phyloP scores from a whole-genome alignment of 257 asterid species.

The Solanum appendiculatum region DNA sequence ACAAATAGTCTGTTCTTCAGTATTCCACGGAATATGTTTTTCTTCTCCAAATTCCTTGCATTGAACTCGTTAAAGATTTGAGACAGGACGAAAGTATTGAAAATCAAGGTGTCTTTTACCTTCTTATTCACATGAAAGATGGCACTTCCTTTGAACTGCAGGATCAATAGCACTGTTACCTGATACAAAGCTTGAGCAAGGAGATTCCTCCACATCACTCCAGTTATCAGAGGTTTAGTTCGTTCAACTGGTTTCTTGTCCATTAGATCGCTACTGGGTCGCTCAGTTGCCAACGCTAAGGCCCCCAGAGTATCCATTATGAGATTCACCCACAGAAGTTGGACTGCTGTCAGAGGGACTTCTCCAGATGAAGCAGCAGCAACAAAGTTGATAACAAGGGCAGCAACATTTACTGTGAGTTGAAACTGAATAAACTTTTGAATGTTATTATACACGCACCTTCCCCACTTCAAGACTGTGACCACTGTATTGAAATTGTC shows the following conservation, averaged over 20 bases:
- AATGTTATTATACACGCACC: slow-evolving; percentile 14
- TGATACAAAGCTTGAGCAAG: slow-evolving; percentile 27
- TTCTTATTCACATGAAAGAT: slow-evolving; percentile 6
- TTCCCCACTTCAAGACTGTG: slow-evolving; percentile 14
- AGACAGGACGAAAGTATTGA: slow-evolving; percentile 47
- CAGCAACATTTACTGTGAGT: slow-evolving; percentile 18
- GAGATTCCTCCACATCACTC: slow-evolving; percentile 37
- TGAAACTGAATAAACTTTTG: slow-evolving; percentile 19
- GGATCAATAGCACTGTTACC: slow-evolving; percentile 7
- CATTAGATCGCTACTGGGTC: slow-evolving; percentile 22
- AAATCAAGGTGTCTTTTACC: slow-evolving; percentile 40
- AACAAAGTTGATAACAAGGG: slow-evolving; percentile 13
- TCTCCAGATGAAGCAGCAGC: slow-evolving; percentile 18
- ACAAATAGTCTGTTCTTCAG: slow-evolving; percentile 36
- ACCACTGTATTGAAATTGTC: slow-evolving; percentile 15
- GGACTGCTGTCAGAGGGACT: slow-evolving; percentile 16
- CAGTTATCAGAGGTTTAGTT: slow-evolving; percentile 23
- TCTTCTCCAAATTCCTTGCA: slow-evolving; percentile 46
- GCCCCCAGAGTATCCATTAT: slow-evolving; percentile 54
- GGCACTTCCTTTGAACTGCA: slow-evolving; percentile 22
- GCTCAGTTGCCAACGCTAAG: slow-evolving; percentile 33
- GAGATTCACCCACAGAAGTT: slow-evolving; percentile 36
- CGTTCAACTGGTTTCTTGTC: slow-evolving; percentile 24
- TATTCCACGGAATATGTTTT: slow-evolving; percentile 49
- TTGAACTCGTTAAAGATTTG: slow-evolving; percentile 59